Evolutionary conservation across 345 rosid species (phyloP).

Genomic region (Angophora floribunda): DNA sequence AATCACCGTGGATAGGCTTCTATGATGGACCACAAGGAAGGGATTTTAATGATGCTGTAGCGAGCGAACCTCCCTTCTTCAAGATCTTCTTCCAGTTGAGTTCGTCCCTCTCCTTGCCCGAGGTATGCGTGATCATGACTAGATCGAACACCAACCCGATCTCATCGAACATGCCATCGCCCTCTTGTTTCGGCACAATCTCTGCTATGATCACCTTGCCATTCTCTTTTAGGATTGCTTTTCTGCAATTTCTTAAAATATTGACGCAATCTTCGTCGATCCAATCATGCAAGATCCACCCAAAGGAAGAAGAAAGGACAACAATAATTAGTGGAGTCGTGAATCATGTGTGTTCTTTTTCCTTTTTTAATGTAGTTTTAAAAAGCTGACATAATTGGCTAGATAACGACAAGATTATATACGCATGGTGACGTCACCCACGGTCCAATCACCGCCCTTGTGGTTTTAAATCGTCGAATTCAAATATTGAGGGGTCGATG

Average conservation of each 20-base stretch:
- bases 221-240: neutral
- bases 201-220: neutral
- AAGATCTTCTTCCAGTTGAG: constrained; percentile 14
- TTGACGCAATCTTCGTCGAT: neutral
- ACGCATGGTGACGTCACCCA: neutral
- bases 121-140: constrained; percentile 4
- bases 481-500: neutral
- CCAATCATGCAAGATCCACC: neutral
- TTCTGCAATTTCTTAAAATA: neutral
- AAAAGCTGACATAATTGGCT: neutral
- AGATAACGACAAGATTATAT: neutral
- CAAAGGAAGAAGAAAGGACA: neutral
- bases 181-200: neutral
- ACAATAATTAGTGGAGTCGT: neutral
- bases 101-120: constrained; percentile 10
- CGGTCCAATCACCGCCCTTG: neutral
- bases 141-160: neutral
- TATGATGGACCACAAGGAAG: neutral
- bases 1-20: neutral
- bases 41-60: constrained; percentile 7
- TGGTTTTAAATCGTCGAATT: neutral
- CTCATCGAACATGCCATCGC: neutral
- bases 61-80: constrained; percentile 9
- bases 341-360: neutral
- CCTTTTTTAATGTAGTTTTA: no score